A percentile compares a stretch with the other conserved stretches of the same genome.
These are phyloP conservation scores for Chlorella ohadii DNA, from an alignment of 139 green algal genomes.

Conservation along the genomic window DNA sequence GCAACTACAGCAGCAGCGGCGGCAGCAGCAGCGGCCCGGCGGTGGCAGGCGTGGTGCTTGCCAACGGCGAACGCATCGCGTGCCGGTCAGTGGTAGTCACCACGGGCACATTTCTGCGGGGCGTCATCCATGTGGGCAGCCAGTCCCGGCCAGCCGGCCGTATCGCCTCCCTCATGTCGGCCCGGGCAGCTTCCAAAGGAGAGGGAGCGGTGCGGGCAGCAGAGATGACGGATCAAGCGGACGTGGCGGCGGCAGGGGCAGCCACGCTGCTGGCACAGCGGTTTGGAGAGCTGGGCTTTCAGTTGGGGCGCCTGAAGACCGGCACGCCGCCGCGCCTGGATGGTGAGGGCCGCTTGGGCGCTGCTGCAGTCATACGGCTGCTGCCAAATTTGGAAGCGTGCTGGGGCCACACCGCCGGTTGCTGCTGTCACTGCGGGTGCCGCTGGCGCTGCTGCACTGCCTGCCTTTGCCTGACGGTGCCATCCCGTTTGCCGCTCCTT, in stretches of 20 bases:
- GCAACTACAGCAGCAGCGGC: neutral
- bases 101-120: constrained; percentile 66
- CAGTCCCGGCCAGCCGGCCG: constrained; percentile 46
- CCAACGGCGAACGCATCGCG: constrained; percentile 43
- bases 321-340: constrained; percentile 66
- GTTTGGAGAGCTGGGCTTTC: constrained; percentile 47
- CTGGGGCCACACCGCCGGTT: too few species aligned
- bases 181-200: neutral
- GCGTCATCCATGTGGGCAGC: constrained; percentile 64
- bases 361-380: too few species aligned
- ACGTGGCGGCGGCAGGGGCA: constrained; percentile 42
- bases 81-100: constrained; percentile 58
- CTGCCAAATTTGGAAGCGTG: too few species aligned
- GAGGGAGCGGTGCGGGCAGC: constrained; percentile 14
- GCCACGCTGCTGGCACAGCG: constrained; percentile 41
- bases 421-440: neutral
- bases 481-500: neutral
- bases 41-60: constrained; percentile 46
- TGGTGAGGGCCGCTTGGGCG: constrained; percentile 1
- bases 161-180: constrained; percentile 44
- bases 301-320: constrained; percentile 62
- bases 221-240: constrained; percentile 33
- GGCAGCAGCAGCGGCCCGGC: neutral
- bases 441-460: neutral
- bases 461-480: too few species aligned